Evolutionary conservation across 1,284 basidiomycete species (phyloP), one percentile per base, ranked within the genome.

Genomic region (Phellopilus nigrolimitatus): DNA sequence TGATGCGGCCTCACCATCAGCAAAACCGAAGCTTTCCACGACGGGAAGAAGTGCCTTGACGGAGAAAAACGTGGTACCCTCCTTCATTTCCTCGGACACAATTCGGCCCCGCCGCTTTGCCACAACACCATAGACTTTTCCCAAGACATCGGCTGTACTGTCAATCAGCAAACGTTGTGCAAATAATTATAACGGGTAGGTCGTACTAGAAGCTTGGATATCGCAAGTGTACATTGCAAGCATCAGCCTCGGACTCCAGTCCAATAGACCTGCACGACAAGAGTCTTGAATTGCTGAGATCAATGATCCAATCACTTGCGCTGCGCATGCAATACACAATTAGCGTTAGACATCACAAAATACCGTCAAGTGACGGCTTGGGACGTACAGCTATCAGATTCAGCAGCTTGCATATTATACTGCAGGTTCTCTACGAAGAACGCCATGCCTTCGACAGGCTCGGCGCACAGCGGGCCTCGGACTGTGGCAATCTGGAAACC

Each of bases 151-250:
- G 61, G 93, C 92, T 95, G 60, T 48, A 52, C 56, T 43, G 42
- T 36, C 36, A 15, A n/a, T 44, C 36, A 49, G 33, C 37, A 36
- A 42, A 17, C 17, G 24, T 10, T 33, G 28, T 40, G 22, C 27
- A 34, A 8, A 43, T 33, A 12, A 37, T 15, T n/a, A 44, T 33
- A 21, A n/a, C 34, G 37, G 31, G 13, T 38, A 38, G 22, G 15
- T 74, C 88, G 68, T 65, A 95, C 94, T 93, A 7, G 95, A 94
- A 1, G 95, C 92, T 71, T 98, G 97, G 56, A 99, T 98, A 64
- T 99, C 95, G 69, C 97, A 99, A 4, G 88, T 88, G 70, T 99
- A 99, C 92, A 98, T 98, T 1, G 97, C 97, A 50, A 99, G 74
- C 84, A 97, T 92, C 59, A 99, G 77, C 37, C 97, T 79, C 13